Conservation (phyloP, 1,284 basidiomycete genomes). For the Dichomitus squalens region DNA sequence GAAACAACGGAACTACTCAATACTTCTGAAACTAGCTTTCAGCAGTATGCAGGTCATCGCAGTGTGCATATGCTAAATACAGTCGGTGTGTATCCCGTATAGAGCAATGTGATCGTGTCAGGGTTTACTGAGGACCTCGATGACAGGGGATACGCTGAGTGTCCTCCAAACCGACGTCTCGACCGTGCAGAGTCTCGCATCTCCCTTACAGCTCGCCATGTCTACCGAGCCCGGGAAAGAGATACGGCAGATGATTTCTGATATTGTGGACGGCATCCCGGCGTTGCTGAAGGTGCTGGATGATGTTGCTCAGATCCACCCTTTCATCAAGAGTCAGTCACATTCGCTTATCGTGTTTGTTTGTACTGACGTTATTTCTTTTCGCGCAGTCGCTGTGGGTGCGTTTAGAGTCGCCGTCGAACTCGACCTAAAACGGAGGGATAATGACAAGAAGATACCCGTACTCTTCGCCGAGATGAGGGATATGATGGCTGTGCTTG, state of each 20-base stretch:
- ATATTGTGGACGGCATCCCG: constrained; percentile 28
- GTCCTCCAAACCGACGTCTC: background rate
- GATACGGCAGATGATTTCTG: background rate
- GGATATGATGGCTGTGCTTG: constrained; percentile 44
- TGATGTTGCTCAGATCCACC: constrained; percentile 29
- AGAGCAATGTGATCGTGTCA: background rate
- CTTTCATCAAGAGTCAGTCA: constrained; percentile 27
- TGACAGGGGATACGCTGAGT: background rate
- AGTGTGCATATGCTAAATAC: background rate
- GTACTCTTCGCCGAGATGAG: constrained; percentile 46
- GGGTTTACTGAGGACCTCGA: background rate
- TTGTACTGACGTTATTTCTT: background rate
- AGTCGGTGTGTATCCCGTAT: background rate
- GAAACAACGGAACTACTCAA: background rate
- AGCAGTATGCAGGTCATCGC: background rate
- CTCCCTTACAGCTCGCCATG: background rate
- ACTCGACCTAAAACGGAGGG: constrained; percentile 41
- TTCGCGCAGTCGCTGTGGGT: constrained; percentile 40
- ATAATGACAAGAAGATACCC: constrained; percentile 45
- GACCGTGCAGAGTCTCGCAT: background rate
- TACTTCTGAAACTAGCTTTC: background rate
- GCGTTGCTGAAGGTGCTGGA: constrained; percentile 28
- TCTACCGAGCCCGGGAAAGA: background rate
- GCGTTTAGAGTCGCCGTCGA: constrained; percentile 46
- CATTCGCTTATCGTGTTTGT: too few relatives aligned